Base-by-base conservation (phyloP, 495 filamentous ascomycete genomes). In the Thozetella sp. region DNA sequence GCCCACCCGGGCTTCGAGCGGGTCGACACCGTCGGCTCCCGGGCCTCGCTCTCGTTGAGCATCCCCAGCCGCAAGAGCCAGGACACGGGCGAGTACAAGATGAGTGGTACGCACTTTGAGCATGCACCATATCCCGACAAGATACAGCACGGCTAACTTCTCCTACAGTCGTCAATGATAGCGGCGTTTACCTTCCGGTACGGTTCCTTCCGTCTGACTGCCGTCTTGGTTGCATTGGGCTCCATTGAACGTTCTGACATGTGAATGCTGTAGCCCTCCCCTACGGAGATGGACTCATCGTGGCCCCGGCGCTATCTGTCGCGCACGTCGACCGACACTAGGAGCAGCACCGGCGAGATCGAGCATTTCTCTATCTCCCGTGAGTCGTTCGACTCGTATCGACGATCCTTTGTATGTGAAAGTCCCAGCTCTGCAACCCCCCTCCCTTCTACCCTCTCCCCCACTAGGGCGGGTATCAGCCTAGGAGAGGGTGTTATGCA, bases 361-460 rank as follows among this genome's bases (percentile, higher is more conserved):
- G 95, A 98, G 67, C 93, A 91, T 22, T 99, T 99, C 75, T 92
- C 90, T 54, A 99, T 99, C 75, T 97, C 95, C 26, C 88, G 95
- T 64, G 95, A 99, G 76, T 97, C 93, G 10, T 99, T 98, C 72
- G 95, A 99, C 71, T 97, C 94, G 25, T 99, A 99, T 72, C 85
- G 95, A 54, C 88, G 95, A 61, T 97, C 95, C 58, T 99, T 99
- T 78, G 93, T 96, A 83, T 56, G 90, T 80, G 9, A 4, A 20
- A 10, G 4, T 26, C 22, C 58, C 34, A 22, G 22, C 9, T 46
- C 53, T 52, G 23, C 54, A 55, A 27, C 53, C 55, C 53, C 30
- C 48, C 50, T 45, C 59, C 37, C 48, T 48, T 22, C 54, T 57
- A 22, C 25, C 51, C 19, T 40, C 52, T 27, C 23, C 15, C 25